These are phyloP conservation scores for Malassezia brasiliensis DNA, from an alignment of 1,284 basidiomycete genomes.

Conservation along the genomic window DNA sequence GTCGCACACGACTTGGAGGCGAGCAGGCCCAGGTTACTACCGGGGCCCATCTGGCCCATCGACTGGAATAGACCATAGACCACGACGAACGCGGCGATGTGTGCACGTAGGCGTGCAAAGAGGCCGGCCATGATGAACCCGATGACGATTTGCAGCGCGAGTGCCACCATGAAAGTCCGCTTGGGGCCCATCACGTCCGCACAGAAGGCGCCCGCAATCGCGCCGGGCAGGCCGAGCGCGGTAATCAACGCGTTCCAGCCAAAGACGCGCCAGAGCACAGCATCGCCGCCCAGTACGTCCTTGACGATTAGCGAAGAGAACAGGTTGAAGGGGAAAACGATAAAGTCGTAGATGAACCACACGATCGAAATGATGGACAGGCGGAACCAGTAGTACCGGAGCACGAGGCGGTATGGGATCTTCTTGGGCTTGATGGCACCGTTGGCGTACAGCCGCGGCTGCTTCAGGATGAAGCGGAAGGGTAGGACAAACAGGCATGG, in stretches of 20 bases:
- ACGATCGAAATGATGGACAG: constrained; percentile 62
- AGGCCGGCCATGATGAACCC: constrained; percentile 55
- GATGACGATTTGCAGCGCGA: constrained; percentile 37
- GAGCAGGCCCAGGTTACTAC: constrained; percentile 38
- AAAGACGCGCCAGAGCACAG: not conserved
- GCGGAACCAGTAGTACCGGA: constrained; percentile 68
- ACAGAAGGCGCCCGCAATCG: constrained; percentile 65
- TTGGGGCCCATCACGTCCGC: constrained; percentile 51
- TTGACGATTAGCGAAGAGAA: constrained; percentile 69
- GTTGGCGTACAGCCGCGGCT: constrained; percentile 59
- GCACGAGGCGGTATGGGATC: constrained; percentile 69
- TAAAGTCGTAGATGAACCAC: constrained; percentile 53
- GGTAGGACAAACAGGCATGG: constrained; percentile 70
- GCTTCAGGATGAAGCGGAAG: constrained; percentile 76
- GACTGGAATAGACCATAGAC: constrained; percentile 81
- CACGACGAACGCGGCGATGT: constrained; percentile 50
- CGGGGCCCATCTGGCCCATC: constrained; percentile 64
- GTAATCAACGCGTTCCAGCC: constrained; percentile 5
- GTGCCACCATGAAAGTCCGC: constrained; percentile 33
- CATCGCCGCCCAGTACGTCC: constrained; percentile 53
- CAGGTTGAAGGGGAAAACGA: constrained; percentile 53
- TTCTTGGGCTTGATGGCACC: constrained; percentile 62
- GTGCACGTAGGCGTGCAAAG: constrained; percentile 22
- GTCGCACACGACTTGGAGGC: constrained; percentile 23
- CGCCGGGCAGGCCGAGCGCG: constrained; percentile 56